Conservation (phyloP, 2,329 filamentous ascomycete species). For the Hypoxylon sp. region DNA sequence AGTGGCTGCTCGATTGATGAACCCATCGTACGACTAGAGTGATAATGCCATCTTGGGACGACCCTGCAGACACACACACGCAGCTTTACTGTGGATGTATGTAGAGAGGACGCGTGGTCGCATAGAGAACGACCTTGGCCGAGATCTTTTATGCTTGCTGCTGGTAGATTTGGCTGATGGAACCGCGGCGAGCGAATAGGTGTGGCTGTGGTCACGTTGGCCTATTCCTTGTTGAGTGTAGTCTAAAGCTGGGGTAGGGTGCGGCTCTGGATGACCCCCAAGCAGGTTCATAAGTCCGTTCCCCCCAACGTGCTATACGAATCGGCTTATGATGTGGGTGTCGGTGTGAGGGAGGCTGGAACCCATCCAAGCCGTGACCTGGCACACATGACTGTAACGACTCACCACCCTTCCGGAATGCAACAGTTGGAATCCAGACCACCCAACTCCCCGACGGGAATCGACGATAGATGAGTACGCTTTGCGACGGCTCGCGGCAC, state of each 20-base stretch:
- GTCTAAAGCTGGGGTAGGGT: constrained; percentile 22
- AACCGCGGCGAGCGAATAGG: constrained; percentile 14
- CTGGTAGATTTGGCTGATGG: constrained; percentile 3
- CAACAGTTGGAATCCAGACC: constrained; percentile 2
- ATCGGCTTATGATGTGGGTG: constrained; percentile 7
- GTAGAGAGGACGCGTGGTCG: constrained; percentile 10
- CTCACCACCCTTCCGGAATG: constrained; percentile 14
- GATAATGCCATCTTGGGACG: constrained; percentile 19
- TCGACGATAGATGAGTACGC: constrained; percentile 6
- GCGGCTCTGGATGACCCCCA: constrained; percentile 24
- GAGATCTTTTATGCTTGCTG: constrained; percentile 8
- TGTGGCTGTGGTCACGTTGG: constrained; percentile 26
- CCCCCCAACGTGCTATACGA: not conserved
- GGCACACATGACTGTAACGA: constrained; percentile 5
- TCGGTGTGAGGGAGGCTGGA: constrained; percentile 15
- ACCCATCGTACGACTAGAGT: constrained; percentile 10
- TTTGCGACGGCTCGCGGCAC: constrained; percentile 1
- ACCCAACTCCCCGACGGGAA: constrained; percentile 11
- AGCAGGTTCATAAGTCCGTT: not conserved
- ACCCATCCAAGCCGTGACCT: constrained; percentile 4
- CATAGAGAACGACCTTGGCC: constrained; percentile 11
- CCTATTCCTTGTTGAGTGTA: constrained; percentile 21
- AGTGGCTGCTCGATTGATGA: constrained; percentile 5
- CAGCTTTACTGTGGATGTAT: no score
- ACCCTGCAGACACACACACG: constrained; percentile 27